Conservation (phyloP, 305 asterid genomes). For the Fraxinus velutina region DNA sequence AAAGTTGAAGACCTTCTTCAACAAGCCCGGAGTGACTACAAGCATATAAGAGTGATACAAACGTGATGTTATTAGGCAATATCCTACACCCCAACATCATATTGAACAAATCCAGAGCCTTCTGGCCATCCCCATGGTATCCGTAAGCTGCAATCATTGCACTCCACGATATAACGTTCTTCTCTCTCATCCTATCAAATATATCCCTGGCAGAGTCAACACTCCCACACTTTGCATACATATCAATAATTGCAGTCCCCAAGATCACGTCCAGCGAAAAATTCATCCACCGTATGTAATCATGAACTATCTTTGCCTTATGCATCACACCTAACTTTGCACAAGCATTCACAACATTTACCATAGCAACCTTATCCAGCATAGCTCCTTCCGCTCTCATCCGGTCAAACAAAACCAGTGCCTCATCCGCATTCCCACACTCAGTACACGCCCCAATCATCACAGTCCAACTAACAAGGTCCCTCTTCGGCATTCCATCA, state of each 20-base stretch:
- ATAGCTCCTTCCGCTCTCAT: conserved; percentile 42
- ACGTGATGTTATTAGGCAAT: conserved; percentile 43
- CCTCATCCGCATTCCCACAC: conserved; percentile 44
- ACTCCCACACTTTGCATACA: conserved; percentile 60
- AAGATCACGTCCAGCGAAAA: conserved; percentile 38
- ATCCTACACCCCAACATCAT: conserved; percentile 39
- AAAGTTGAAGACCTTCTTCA: conserved; percentile 45
- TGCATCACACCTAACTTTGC: conserved; percentile 56
- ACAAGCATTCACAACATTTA: conserved; percentile 52
- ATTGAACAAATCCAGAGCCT: conserved; percentile 48
- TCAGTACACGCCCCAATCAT: conserved; percentile 62
- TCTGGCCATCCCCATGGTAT: conserved; percentile 51
- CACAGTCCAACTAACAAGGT: conserved; percentile 52
- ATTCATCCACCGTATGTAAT: conserved; percentile 23
- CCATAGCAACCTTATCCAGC: conserved; percentile 49
- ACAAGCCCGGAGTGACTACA: conserved; percentile 59
- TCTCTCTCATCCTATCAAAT: conserved; percentile 41
- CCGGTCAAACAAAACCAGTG: conserved; percentile 43
- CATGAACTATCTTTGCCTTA: conserved; percentile 43
- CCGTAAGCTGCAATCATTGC: conserved; percentile 64
- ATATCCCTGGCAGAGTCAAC: conserved; percentile 44
- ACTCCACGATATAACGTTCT: conserved; percentile 55
- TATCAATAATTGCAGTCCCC: conserved; percentile 54
- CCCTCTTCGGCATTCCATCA: conserved; percentile 50
- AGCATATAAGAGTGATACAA: conserved; percentile 47